A percentile compares a stretch with the other conserved stretches of the same genome.
phyloP scores from a whole-genome alignment of 768 basidiomycete species.

The Coprinopsis strossmayeri region DNA sequence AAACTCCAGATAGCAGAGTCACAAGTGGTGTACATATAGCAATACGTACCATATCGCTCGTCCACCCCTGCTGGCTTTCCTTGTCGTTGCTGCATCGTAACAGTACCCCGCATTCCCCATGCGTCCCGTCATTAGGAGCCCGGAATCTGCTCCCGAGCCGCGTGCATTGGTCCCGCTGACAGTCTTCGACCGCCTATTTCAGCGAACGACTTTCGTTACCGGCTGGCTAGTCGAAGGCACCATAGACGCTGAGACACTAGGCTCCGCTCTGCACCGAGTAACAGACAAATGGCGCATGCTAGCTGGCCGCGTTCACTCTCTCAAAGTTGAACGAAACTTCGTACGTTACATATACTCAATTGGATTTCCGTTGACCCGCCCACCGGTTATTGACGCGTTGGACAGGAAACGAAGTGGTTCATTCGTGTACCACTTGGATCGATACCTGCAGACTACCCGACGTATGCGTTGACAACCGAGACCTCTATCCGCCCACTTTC shows the following conservation, averaged over 20 bases:
- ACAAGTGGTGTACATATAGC: too few relatives aligned
- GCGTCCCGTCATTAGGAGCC: too few relatives aligned
- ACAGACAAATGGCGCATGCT: constrained; percentile 25
- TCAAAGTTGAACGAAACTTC: too few relatives aligned
- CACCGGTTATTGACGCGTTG: too few relatives aligned
- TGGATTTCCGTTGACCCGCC: too few relatives aligned
- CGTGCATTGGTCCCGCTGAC: constrained; percentile 27
- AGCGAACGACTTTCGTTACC: constrained; percentile 30
- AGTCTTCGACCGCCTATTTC: constrained; percentile 26
- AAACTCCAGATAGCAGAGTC: too few relatives aligned
- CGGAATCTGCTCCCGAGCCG: neutral
- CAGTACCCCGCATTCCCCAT: too few relatives aligned
- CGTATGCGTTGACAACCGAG: constrained; percentile 29
- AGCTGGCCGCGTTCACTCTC: constrained; percentile 19
- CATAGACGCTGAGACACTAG: constrained; percentile 26
- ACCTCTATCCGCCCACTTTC: constrained; percentile 28
- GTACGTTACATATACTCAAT: too few relatives aligned
- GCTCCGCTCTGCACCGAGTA: constrained; percentile 22
- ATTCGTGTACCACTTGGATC: constrained; percentile 29
- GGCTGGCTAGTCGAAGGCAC: constrained; percentile 38
- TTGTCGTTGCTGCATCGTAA: too few relatives aligned
- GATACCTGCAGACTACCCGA: constrained; percentile 26
- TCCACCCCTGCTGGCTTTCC: too few relatives aligned
- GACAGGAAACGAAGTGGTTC: constrained; percentile 27
- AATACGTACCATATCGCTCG: too few relatives aligned